phyloP scores from a whole-genome alignment of 805 yeast species.

The Monosporozyma siamensis region DNA sequence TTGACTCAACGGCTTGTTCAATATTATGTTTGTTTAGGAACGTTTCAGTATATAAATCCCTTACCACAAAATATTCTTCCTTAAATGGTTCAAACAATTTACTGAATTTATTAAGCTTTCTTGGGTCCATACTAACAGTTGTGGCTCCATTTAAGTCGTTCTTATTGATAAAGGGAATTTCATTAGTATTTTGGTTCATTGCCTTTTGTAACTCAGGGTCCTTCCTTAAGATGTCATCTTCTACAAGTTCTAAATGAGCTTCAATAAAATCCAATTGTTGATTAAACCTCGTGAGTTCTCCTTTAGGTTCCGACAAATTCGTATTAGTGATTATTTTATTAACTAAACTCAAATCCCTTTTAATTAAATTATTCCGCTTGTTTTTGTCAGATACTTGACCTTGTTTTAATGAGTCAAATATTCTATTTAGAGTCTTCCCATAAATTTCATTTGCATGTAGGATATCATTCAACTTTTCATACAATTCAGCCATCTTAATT shows the following conservation, averaged over 20 bases:
- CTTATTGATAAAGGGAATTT: constrained; percentile 2
- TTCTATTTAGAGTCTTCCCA: constrained; percentile 49
- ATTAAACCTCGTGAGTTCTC: constrained; percentile 36
- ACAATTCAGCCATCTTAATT: constrained; percentile 76
- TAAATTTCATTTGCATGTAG: constrained; percentile 58
- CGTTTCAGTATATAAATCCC: constrained; percentile 61
- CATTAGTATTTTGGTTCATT: constrained; percentile 3
- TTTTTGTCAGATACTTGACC: constrained; percentile 9
- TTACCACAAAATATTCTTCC: constrained; percentile 61
- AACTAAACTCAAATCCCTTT: constrained; percentile 57
- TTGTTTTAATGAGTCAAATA: constrained; percentile 38
- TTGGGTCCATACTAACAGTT: background rate
- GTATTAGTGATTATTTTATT: constrained; percentile 34
- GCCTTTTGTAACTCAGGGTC: constrained; percentile 28
- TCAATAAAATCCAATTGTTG: constrained; percentile 37
- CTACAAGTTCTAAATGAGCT: constrained; percentile 53
- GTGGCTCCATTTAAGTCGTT: no score
- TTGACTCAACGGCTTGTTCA: constrained; percentile 45
- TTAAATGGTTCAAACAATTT: constrained; percentile 56
- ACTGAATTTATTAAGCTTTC: constrained; percentile 20
- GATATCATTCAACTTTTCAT: constrained; percentile 52
- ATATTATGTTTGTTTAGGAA: constrained; percentile 55
- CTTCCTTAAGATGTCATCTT: constrained; percentile 34
- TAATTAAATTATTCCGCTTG: constrained; percentile 41
- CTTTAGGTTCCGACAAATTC: constrained; percentile 35